Base-by-base conservation (phyloP, 106 monocot species). In the Phalaenopsis aphrodite region DNA sequence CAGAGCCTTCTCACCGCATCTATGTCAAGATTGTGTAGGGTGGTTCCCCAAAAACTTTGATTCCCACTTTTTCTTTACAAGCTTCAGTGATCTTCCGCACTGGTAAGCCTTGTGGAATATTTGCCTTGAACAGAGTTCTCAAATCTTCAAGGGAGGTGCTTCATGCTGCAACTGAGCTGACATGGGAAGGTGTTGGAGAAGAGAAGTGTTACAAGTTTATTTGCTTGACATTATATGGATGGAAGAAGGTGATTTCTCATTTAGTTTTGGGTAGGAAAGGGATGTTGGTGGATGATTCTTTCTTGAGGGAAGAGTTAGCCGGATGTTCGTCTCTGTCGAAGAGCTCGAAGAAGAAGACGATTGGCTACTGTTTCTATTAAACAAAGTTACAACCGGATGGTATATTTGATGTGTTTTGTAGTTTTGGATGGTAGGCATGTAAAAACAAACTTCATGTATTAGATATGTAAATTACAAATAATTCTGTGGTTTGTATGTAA, bases 21-120 rank as follows among this genome's bases (percentile, higher is more conserved):
- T 99, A 95, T 83, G 42, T 99, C 15, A 99, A 99, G 73, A 94
- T 93, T 9, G 72, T 99, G 43, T 95, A 99, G 78, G 95, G 95
- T 39, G 99, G 99, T 99, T 89, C 84, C 99, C 99, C 23, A 5
- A 1, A 46, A 95, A 99, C 76, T 95, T 91, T 76, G 99, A 99
- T 80, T 75, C 99, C 67, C 91, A 91, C 49, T 99, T 84, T 86
- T 83, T 95, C 79, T 84, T 81, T 76, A 80, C 77, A 87, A 85
- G 77, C 84, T 79, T 84, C 87, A 38, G 80, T 79, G 7, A 83
- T 90, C 75, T 85, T 92, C 78, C 86, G 87, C 43, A 61, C 23
- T 49, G 46, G 57, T 80, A 76, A 16, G 48, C 45, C 57, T 41
- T 45, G 30, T 39, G 57, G 38, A 23, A 81, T 97, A 9, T 64